These are phyloP conservation scores for Haplosporangium sp. DNA, from an alignment of 371 early-diverging fungal genomes.

Conservation along the genomic window DNA sequence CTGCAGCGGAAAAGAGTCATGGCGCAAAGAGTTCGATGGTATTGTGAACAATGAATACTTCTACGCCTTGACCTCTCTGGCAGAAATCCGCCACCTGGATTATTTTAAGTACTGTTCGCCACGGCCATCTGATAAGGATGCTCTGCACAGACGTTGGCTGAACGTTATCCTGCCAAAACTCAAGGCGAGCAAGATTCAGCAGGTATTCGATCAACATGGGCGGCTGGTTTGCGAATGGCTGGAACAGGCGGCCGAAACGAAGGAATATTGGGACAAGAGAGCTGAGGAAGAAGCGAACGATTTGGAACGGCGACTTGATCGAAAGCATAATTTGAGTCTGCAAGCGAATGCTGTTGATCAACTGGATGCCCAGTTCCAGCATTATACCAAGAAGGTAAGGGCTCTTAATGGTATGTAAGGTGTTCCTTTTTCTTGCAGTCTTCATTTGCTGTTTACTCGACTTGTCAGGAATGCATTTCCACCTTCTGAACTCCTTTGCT, in stretches of 20 bases:
- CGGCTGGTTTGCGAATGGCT: slow-evolving; percentile 14
- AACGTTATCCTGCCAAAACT: slow-evolving; percentile 5
- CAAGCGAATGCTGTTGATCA: slow-evolving; percentile 21
- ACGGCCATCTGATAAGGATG: background rate
- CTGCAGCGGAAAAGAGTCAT: too few species aligned
- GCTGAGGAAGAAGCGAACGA: slow-evolving; percentile 11
- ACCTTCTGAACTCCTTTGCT: slow-evolving; percentile 4
- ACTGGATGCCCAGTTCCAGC: slow-evolving; percentile 26
- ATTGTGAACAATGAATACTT: slow-evolving; percentile 18
- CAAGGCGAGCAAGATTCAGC: slow-evolving; percentile 9
- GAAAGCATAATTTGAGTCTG: slow-evolving; percentile 19
- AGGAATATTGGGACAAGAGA: slow-evolving; percentile 7
- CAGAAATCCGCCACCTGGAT: slow-evolving; percentile 8
- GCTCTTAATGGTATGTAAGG: background rate
- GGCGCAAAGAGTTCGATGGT: slow-evolving; percentile 14
- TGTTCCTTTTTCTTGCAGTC: slow-evolving; percentile 3
- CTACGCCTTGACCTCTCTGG: slow-evolving; percentile 8
- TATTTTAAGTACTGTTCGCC: slow-evolving; percentile 7
- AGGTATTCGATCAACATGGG: slow-evolving; percentile 15
- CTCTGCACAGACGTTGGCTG: slow-evolving; percentile 12
- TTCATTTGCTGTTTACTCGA: slow-evolving; percentile 7
- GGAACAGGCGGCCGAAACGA: slow-evolving; percentile 4
- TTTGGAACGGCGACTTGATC: slow-evolving; percentile 16
- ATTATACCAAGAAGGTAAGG: slow-evolving; percentile 14
- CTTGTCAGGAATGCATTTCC: slow-evolving; percentile 4